Percentiles rank a stretch among this genome's conserved stretches.
phyloP scores from a whole-genome alignment of 192 early-diverging fungal species.

The Coemansia sp. region DNA sequence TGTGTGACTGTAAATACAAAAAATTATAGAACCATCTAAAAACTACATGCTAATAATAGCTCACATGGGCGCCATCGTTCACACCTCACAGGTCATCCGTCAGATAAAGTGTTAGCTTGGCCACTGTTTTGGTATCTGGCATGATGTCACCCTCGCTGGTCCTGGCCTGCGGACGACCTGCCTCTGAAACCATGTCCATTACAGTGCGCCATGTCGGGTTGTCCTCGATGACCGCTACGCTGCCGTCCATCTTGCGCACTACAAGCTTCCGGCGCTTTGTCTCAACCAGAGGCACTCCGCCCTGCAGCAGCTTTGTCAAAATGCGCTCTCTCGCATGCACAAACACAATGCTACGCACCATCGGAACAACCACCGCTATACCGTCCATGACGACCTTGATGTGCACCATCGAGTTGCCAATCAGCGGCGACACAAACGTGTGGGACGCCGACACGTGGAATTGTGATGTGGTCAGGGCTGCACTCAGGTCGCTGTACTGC shows the following conservation, averaged over 20 bases:
- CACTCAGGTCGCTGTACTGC: slow-evolving; percentile 6
- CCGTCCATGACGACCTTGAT: slow-evolving; percentile 45
- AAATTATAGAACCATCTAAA: background rate
- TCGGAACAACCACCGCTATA: slow-evolving; percentile 28
- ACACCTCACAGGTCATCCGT: background rate
- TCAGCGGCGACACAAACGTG: slow-evolving; percentile 26
- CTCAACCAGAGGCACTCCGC: slow-evolving; percentile 39
- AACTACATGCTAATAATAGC: background rate
- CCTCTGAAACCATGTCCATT: slow-evolving; percentile 25
- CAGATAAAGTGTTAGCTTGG: slow-evolving; percentile 37
- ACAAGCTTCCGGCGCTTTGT: slow-evolving; percentile 35
- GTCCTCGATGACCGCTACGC: slow-evolving; percentile 19
- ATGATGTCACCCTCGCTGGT: background rate
- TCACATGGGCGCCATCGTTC: no score
- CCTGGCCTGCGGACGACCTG: background rate
- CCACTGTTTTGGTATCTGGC: slow-evolving; percentile 19
- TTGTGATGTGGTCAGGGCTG: slow-evolving; percentile 28
- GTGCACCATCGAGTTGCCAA: slow-evolving; percentile 51
- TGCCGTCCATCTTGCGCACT: slow-evolving; percentile 20
- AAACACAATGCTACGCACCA: slow-evolving; percentile 47
- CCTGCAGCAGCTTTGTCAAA: slow-evolving; percentile 45
- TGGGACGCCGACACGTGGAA: slow-evolving; percentile 24
- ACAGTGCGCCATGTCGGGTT: slow-evolving; percentile 46
- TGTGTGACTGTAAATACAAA: no score
- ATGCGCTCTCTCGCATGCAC: slow-evolving; percentile 47